Evolutionary conservation across 2,329 filamentous ascomycete genomes (phyloP), one percentile per base, ranked within the genome.

Genomic region (Diaporthe longicolla): DNA sequence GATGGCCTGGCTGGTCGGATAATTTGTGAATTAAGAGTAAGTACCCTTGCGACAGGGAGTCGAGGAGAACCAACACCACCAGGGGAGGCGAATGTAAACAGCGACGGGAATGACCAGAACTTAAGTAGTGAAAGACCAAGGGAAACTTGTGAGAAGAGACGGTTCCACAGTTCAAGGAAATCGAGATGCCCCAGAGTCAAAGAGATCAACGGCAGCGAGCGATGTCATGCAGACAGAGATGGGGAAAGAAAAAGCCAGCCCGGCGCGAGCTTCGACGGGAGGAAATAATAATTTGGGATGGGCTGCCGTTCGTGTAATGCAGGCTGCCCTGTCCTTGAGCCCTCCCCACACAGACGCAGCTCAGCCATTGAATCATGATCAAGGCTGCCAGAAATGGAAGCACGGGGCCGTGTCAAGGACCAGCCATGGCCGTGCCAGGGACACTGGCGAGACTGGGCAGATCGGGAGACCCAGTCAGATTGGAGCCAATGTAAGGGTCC

Each of bases 221-320:
- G 15, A 58, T 52, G 40, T 50, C 26, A 54, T 35, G 35, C 65
- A 68, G 24, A 37, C 65, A 68, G 29, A 45, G 45, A 69, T 63
- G 70, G 71, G 37, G 54, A 40, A 59, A 19, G 52, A 63, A 61
- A 24, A 58, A 4, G 8, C 72, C 19, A 29, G 9, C 21, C 72
- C 24, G 19, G 21, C 24, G 21, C 21, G 45, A 63, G 29, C 21
- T n/a, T 54, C 6, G 45, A 71, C 29, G 72, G 17, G 54, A 61
- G 17, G 11, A 57, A 73, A 73, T 58, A 58, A 50, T 32, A 29
- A 54, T 50, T 59, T 48, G 21, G 70, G 43, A 70, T 4, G 48
- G 52, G 63, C 35, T 58, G 55, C 57, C 37, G 61, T 65, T 73
- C 55, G 71, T 70, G 63, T 75, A 70, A 61, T 71, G 69, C 48